Evolutionary conservation across 2,329 filamentous ascomycete genomes (phyloP), one percentile per base, ranked within the genome.

Genomic region (Bipolaris victoriae): DNA sequence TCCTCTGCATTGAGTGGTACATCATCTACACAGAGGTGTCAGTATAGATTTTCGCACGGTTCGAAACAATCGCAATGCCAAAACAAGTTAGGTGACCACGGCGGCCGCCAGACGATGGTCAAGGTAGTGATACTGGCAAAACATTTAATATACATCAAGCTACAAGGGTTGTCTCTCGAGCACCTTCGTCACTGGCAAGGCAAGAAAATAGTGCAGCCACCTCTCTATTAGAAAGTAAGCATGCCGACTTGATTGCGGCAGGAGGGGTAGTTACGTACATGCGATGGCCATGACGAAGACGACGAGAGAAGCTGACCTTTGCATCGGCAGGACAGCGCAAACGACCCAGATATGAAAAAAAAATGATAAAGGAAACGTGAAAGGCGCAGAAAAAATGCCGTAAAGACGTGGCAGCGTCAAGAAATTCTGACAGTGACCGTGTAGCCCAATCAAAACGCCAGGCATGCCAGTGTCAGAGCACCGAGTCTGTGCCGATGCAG

Each of bases 1-100:
- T 88, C 86, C 44, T 88, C 78, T 10, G 82, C 84, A 56, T 81
- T 79, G 40, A 79, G 71, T n/a, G 86, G 75, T 48, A 86, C 83
- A 68, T 89, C 86, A 76, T 89, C 88, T 90, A 59, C 60, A 45
- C 55, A 62, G 46, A 68, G 68, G 67, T 67, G 74, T 84, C 78
- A 84, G 81, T 79, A 58, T 52, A 41, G n/a, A 18, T 24, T 13
- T 41, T 22, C 44, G 47, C 41, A 31, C 44, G 24, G 37, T 2
- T 53, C 35, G 41, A 54, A 45, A 54, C 55, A 16, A 31, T 35
- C 35, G n/a, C 26, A 50, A 49, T 43, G 29, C 26, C 20, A 16
- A 11, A 31, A 45, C 29, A 26, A 26, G 26, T 49, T 45, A 37
- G 51, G 62, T 62, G 57, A 65, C 61, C 57, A 61, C 62, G 58